A percentile compares a stretch with the other conserved stretches of the same genome.
Evolutionary conservation across 345 rosid species (phyloP).

Genomic region (Lagerstroemia speciosa): DNA sequence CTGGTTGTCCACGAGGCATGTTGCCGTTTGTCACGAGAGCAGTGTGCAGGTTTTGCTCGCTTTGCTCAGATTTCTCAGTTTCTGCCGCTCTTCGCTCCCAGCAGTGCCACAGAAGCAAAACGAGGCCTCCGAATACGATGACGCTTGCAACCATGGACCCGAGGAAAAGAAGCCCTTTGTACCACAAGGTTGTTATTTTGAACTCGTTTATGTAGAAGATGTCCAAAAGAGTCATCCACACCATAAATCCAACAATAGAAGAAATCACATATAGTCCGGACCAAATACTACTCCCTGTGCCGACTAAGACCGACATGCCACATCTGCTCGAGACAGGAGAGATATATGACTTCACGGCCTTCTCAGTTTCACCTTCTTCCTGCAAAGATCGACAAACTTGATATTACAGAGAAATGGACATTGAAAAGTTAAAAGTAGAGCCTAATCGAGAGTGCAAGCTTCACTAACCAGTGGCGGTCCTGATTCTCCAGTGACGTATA

Average conservation of each 20-base stretch:
- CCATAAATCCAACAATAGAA: slow-evolving; percentile 49
- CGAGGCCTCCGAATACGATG: slow-evolving; percentile 57
- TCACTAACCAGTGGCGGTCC: slow-evolving; percentile 49
- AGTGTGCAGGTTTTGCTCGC: not conserved
- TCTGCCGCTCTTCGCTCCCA: slow-evolving; percentile 35
- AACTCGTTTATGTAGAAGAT: slow-evolving; percentile 52
- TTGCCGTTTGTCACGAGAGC: slow-evolving; percentile 6
- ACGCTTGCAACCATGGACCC: slow-evolving; percentile 61
- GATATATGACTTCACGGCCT: slow-evolving; percentile 18
- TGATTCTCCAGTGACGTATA: slow-evolving; percentile 65
- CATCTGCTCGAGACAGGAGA: slow-evolving; percentile 26
- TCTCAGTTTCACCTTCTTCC: slow-evolving; percentile 59
- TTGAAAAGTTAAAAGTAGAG: not conserved
- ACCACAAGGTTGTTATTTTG: slow-evolving; percentile 58
- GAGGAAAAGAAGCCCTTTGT: slow-evolving; percentile 59
- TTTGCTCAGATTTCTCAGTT: slow-evolving; percentile 11
- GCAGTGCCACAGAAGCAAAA: slow-evolving; percentile 57
- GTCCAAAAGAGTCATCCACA: slow-evolving; percentile 34
- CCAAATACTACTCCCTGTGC: slow-evolving; percentile 71
- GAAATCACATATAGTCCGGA: slow-evolving; percentile 50
- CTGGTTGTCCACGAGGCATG: slow-evolving; percentile 9
- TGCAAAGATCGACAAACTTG: slow-evolving; percentile 18
- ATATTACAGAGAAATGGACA: not conserved
- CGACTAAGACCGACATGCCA: slow-evolving; percentile 64
- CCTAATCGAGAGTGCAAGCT: not conserved